Evolutionary conservation across 2,329 filamentous ascomycete genomes (phyloP), one percentile per base, ranked within the genome.

Genomic region (Blumeria hordei): DNA sequence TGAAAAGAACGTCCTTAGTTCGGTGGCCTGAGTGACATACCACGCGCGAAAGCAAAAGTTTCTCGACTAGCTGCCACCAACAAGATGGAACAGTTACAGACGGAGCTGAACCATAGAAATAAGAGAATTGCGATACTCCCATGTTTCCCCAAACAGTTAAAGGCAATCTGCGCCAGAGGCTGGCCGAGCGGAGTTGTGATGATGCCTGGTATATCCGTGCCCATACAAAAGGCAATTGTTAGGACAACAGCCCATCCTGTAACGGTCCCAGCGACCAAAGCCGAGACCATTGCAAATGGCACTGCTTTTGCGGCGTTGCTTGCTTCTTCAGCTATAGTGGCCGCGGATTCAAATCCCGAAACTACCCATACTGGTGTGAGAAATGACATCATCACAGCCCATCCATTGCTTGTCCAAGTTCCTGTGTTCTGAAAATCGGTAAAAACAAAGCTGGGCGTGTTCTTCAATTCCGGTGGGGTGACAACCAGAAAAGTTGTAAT

Each of bases 321-420:
- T 0, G 77, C 76, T 62, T 80, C 77, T 63, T 80, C 77, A 44
- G 71, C 73, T 69, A 80, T 77, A 59, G 78, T 74, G 7, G 75
- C 74, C 55, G 74, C 78, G 1, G 70, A 72, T 60, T 78, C 75
- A 58, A 78, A 78, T 1, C 69, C 71, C n/a, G 69, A 69, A 39
- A 74, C 74, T 0, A 75, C 77, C 77, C 77, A 81, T 57, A 81
- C 80, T 0, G 77, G 77, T 34, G 69, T 71, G 18, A 81, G 67
- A 74, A 76, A 80, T 0, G 74, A 67, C 1, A 80, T 65, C 67
- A 81, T 77, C 59, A 80, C 80, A 0, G 73, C 67, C 72, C 74
- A 77, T 0, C 74, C 73, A 0, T 68, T 69, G 21, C 41, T 54
- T 21, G 74, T 73, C 74, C 77, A 81, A 0, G 71, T 72, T 0